A percentile compares a stretch with the other conserved stretches of the same genome.
Conservation (phyloP, 352 stramenopile genomes). For the Pythium grandisporangium region DNA sequence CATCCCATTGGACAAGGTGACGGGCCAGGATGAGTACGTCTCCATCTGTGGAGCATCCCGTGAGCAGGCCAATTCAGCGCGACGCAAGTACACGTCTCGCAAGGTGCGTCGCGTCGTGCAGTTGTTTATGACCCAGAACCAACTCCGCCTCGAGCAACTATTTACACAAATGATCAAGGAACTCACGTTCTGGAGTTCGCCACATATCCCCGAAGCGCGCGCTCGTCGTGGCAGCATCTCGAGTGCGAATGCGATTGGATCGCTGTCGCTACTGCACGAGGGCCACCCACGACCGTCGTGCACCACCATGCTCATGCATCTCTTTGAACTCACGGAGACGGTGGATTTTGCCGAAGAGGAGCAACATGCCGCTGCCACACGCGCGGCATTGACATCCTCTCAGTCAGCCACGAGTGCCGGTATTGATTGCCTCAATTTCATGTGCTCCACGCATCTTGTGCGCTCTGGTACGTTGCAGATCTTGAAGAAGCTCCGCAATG, state of each 20-base stretch:
- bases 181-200: constrained; percentile 74
- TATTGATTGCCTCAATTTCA: constrained; percentile 82
- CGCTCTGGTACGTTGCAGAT: constrained; percentile 47
- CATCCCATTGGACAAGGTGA: constrained; percentile 80
- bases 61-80: constrained; percentile 70
- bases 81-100: constrained; percentile 80
- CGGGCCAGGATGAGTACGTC: constrained; percentile 81
- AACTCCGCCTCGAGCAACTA: constrained; percentile 53
- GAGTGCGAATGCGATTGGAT: constrained; percentile 36
- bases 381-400: no score
- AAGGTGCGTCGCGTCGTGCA: constrained; percentile 81
- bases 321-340: constrained; percentile 79
- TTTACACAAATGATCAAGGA: constrained; percentile 82
- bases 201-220: constrained; percentile 12
- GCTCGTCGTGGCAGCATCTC: constrained; percentile 30
- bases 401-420: constrained; percentile 50
- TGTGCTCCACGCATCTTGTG: constrained; percentile 80
- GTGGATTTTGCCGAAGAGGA: constrained; percentile 70
- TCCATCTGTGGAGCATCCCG: constrained; percentile 77
- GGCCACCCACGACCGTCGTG: constrained; percentile 65
- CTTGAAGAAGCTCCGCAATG: constrained; percentile 76
- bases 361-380: constrained; percentile 20
- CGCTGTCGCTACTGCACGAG: constrained; percentile 51
- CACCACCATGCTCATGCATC: constrained; percentile 69
- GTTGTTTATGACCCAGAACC: constrained; percentile 73